Percentiles rank a stretch among this genome's conserved stretches.
Evolutionary conservation across 169 alveolate species (phyloP).

Genomic region (Cryptosporidium xiaoi): DNA sequence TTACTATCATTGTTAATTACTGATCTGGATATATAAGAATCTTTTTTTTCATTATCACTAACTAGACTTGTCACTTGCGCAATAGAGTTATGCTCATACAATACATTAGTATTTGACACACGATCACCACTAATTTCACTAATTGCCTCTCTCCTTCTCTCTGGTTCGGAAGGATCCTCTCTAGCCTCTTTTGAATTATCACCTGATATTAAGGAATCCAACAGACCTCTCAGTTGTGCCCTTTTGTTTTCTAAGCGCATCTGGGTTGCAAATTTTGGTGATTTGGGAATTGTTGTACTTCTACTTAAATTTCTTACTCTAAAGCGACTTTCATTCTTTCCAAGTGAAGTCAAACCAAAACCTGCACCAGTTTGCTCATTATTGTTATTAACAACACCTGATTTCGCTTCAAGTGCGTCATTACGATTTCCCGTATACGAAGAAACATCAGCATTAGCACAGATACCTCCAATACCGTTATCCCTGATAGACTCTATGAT

Average conservation of each 20-base stretch:
- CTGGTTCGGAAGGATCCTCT: background rate
- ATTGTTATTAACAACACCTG: too few relatives aligned
- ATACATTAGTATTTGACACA: background rate
- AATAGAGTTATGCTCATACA: too few relatives aligned
- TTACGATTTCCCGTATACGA: background rate
- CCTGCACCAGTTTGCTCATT: too few relatives aligned
- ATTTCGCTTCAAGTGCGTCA: background rate
- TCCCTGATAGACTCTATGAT: conserved; percentile 38
- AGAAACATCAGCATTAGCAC: background rate
- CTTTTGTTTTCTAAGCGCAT: conserved; percentile 50
- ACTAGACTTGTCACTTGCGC: background rate
- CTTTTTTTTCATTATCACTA: background rate
- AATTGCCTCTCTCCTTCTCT: background rate
- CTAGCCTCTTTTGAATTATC: background rate
- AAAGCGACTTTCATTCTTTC: too few relatives aligned
- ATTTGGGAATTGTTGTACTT: conserved; percentile 30
- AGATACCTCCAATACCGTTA: background rate
- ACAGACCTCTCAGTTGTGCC: conserved; percentile 41
- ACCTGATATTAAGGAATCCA: conserved; percentile 7
- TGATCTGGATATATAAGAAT: background rate
- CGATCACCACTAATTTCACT: background rate
- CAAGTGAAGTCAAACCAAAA: too few relatives aligned
- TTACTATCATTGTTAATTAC: too few relatives aligned
- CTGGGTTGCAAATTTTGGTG: conserved; percentile 69
- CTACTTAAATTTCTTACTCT: background rate